Base-by-base conservation (phyloP, 768 basidiomycete genomes). In the Asterophora parasitica region DNA sequence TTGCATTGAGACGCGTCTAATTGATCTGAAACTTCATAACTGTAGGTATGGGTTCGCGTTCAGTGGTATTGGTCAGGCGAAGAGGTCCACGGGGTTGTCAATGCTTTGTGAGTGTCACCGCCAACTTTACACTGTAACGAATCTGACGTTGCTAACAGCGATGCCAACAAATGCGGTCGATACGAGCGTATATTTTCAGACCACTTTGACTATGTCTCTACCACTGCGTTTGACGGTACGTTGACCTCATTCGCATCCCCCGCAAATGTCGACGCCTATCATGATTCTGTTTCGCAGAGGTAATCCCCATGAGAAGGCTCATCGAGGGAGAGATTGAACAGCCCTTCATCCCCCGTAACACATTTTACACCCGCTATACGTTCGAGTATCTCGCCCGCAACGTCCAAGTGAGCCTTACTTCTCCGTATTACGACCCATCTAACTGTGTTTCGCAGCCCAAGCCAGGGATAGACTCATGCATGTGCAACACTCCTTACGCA, bases 51-150 rank as follows among this genome's bases (percentile, higher is more conserved):
- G 77, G 69, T 65, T 0, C 59, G 52, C 8, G 70, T 83, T 0
- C 70, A 76, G 40, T 84, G 82, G 82, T 81, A 65, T 40, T 84
- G 78, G 61, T 68, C 73, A 1, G 67, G 71, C 0, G 41, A 62
- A n/a, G 82, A 84, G 30, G 72, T 77, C 0, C 63, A 65, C 0
- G 53, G 52, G 1, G 62, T 71, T 0, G 56, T 77, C 26, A 73
- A 74, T 26, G 73, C 75, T 1, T 79, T 81, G 79, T 81, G 46
- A 47, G 77, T 66, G 17, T 3, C 32, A 11, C 16, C 9, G 11
- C 11, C 32, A 23, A 3, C 5, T 16, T 33, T 15, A 4, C 27
- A 27, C 23, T 38, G 20, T 1, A 32, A 15, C 12, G 32, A 20
- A 28, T 34, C 5, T 15, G 26, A 7, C 4, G 23, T 42, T 1